Evolutionary conservation across 2,329 filamentous ascomycete species (phyloP).

Genomic region (Colletotrichum phormii): DNA sequence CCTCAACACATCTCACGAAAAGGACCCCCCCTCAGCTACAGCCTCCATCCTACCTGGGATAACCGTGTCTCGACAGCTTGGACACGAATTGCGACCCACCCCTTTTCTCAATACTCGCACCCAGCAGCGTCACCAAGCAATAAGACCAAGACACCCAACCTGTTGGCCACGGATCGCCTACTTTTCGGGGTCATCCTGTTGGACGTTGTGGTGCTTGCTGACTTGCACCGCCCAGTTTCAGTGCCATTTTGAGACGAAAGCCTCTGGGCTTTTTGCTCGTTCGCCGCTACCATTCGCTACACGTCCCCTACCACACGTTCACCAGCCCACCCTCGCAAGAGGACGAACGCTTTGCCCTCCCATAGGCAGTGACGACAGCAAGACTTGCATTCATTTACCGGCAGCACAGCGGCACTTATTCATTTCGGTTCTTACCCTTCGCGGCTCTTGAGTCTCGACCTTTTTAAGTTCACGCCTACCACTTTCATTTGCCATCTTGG

Average conservation of each 20-base stretch:
- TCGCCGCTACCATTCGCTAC: conserved; percentile 21
- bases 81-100: conserved; percentile 22
- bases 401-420: conserved; percentile 14
- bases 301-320: conserved; percentile 15
- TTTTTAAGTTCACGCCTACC: conserved; percentile 21
- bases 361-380: conserved; percentile 14
- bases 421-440: background rate
- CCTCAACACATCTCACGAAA: conserved; percentile 22
- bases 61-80: conserved; percentile 24
- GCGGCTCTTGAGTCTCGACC: conserved; percentile 7
- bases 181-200: conserved; percentile 27
- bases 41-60: conserved; percentile 21
- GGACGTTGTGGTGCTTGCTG: conserved; percentile 15
- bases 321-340: conserved; percentile 11
- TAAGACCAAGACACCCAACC: conserved; percentile 3
- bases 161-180: conserved; percentile 24
- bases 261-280: conserved; percentile 21
- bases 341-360: conserved; percentile 21
- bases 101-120: conserved; percentile 7
- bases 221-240: conserved; percentile 39
- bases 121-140: conserved; percentile 9
- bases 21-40: background rate
- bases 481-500: conserved; percentile 24
- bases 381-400: conserved; percentile 7
- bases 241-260: conserved; percentile 35